These are phyloP conservation scores for Lupinus albus DNA, from an alignment of 306 rosid species.

Conservation along the genomic window DNA sequence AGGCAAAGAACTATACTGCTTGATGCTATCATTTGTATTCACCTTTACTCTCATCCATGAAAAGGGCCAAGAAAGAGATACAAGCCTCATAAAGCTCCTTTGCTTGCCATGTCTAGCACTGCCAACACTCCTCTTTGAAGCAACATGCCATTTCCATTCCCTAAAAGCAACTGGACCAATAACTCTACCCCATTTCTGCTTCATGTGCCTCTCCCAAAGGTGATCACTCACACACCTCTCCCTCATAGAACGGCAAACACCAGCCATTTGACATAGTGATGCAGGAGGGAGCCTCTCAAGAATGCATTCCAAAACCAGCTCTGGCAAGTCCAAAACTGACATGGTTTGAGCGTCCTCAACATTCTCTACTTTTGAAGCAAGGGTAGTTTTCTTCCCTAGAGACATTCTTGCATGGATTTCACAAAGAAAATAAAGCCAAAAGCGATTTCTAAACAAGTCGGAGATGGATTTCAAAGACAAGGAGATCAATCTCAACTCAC, in stretches of 20 bases:
- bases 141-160: conserved; percentile 81
- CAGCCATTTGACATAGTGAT: conserved; percentile 69
- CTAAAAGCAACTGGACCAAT: conserved; percentile 78
- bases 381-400: conserved; percentile 48
- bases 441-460: conserved; percentile 37
- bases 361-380: conserved; percentile 62
- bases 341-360: conserved; percentile 53
- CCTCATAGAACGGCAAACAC: conserved; percentile 76
- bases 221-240: conserved; percentile 81
- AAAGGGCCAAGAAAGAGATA: conserved; percentile 76
- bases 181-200: conserved; percentile 77
- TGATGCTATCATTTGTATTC: conserved; percentile 40
- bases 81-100: conserved; percentile 60
- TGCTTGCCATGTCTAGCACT: conserved; percentile 56
- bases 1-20: conserved; percentile 54
- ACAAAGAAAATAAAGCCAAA: conserved; percentile 41
- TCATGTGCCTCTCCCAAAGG: conserved; percentile 91
- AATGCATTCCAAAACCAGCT: conserved; percentile 80
- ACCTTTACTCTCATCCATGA: conserved; percentile 73
- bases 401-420: conserved; percentile 56
- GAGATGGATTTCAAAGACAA: conserved; percentile 44
- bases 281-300: conserved; percentile 80
- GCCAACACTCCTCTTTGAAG: conserved; percentile 55
- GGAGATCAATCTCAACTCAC: conserved; percentile 64
- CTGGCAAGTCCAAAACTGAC: conserved; percentile 87